phyloP scores from a whole-genome alignment of 2,329 filamentous ascomycete species.

The Colletotrichum melonis region DNA sequence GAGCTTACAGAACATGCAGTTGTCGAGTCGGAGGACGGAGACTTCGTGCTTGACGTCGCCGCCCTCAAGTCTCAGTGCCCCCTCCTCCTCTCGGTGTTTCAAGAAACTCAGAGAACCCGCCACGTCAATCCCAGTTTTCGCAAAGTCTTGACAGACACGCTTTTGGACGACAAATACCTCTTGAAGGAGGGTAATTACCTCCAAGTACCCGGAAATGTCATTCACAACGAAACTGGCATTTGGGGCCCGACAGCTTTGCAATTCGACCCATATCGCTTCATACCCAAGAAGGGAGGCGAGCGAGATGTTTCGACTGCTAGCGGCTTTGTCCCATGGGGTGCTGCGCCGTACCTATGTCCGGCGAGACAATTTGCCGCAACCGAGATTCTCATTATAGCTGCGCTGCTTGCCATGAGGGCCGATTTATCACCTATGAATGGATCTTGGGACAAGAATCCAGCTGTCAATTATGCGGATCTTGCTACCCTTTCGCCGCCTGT shows the following conservation, averaged over 20 bases:
- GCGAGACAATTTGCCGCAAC: constrained; percentile 43
- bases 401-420: constrained; percentile 30
- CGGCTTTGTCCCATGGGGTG: constrained; percentile 41
- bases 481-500: constrained; percentile 8
- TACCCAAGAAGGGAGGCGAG: constrained; percentile 1
- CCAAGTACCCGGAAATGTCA: constrained; percentile 45
- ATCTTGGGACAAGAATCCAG: constrained; percentile 14
- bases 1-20: constrained; percentile 46
- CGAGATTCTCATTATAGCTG: constrained; percentile 41
- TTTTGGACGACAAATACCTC: constrained; percentile 49
- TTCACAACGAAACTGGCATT: constrained; percentile 39
- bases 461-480: constrained; percentile 8
- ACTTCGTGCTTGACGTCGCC: constrained; percentile 45
- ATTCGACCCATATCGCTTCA: constrained; percentile 40
- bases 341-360: constrained; percentile 44
- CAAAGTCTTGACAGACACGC: constrained; percentile 45
- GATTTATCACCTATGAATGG: constrained; percentile 20
- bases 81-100: constrained; percentile 47
- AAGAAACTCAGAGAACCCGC: constrained; percentile 48
- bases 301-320: not conserved
- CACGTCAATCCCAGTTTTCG: constrained; percentile 43
- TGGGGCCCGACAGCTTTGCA: constrained; percentile 44
- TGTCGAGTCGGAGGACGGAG: not conserved
- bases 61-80: constrained; percentile 47
- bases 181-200: constrained; percentile 49